Base-by-base conservation (phyloP, 805 yeast genomes). In the Grigorovia jiainica region DNA sequence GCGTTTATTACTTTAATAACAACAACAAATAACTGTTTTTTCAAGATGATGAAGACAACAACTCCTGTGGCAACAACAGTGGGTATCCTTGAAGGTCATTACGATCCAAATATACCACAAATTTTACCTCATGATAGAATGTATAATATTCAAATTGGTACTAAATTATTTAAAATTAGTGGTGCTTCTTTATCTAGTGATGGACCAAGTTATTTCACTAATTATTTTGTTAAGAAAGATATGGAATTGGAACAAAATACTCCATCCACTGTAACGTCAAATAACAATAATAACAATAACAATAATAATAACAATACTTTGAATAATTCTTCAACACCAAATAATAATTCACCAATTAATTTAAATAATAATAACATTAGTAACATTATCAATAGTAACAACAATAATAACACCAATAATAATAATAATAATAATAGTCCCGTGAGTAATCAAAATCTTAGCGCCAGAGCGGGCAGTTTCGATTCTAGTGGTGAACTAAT, bases 171-270 rank as follows among this genome's bases (percentile, higher is more conserved):
- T 58, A 47, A 51, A 27, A 43, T 64, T 8, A 79, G 87, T 53
- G 95, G 95, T 1, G 89, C 92, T 0, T 85, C 95, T 2, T 62
- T 87, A 31, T 81, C 87, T 20, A 82, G 83, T 2, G 96, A 87
- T 62, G 80, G 81, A 0, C 97, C 97, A 0, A 84, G 94, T 4
- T 87, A 83, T 57, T 89, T 87, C 66, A 86, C 96, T 2, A 67
- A 72, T 21, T 85, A 68, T 63, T 87, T 87, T 57, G 50, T 40
- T 7, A 39, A 36, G 34, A 21, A 25, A 15, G 35, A 43, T 33
- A 5, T 29, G 23, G 39, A 40, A 13, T 10, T 27, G 32, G 16
- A 7, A 5, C 36, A 30, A 10, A 15, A 15, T 10, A 21, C 24
- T 21, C 15, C 36, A 2, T 34, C 35, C 7, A 13, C 20, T 13